Evolutionary conservation across 2,329 filamentous ascomycete genomes (phyloP).

Genomic region (Pseudogymnoascus sp.): DNA sequence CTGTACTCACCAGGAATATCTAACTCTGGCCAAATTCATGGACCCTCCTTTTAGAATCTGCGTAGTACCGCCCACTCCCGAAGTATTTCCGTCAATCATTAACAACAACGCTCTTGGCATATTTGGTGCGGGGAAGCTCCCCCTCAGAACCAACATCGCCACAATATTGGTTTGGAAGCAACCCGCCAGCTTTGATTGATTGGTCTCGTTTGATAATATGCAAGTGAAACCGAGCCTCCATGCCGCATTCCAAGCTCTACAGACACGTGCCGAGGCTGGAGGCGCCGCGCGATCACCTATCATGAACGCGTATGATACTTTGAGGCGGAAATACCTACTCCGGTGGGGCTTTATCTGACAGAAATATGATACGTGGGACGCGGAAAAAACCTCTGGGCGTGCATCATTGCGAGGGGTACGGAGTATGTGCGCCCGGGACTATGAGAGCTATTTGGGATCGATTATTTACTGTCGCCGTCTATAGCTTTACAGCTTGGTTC

Average conservation of each 20-base stretch:
- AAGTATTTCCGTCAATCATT: slow-evolving; percentile 3
- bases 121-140: background rate
- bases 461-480: background rate
- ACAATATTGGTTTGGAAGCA: background rate
- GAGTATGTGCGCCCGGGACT: background rate
- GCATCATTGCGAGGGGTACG: background rate
- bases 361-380: background rate
- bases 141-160: background rate
- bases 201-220: background rate
- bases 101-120: background rate
- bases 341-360: background rate
- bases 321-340: background rate
- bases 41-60: background rate
- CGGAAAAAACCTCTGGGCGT: background rate
- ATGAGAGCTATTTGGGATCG: background rate
- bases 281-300: background rate
- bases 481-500: background rate
- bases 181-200: background rate
- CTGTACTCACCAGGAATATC: background rate
- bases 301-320: background rate
- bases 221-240: background rate
- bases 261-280: background rate
- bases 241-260: background rate
- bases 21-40: background rate
- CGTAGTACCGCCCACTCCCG: background rate